Evolutionary conservation across 306 rosid genomes (phyloP).

Genomic region (Quercus dentata): DNA sequence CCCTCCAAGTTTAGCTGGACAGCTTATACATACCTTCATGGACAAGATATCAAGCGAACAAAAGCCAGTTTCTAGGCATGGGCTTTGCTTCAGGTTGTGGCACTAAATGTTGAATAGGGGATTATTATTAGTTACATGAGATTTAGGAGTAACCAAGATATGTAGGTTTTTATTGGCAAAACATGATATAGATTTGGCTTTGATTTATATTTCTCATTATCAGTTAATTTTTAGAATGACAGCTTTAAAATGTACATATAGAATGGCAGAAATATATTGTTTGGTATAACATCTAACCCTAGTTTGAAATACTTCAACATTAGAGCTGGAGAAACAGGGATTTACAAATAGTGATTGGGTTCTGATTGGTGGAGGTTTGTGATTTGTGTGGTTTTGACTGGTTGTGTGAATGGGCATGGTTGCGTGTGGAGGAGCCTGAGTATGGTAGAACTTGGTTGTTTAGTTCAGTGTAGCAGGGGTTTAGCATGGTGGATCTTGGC

Average conservation of each 20-base stretch:
- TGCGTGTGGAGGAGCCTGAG: too few relatives aligned
- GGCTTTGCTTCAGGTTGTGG: slow-evolving; percentile 36
- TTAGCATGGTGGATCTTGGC: too few relatives aligned
- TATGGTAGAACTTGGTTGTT: too few relatives aligned
- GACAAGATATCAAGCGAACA: slow-evolving; percentile 64
- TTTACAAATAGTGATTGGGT: too few relatives aligned
- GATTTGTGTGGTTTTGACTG: too few relatives aligned
- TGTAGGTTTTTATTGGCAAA: slow-evolving; percentile 18
- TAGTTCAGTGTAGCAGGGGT: too few relatives aligned
- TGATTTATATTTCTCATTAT: not conserved
- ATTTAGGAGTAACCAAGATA: slow-evolving; percentile 16
- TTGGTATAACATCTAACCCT: not conserved
- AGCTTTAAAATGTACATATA: not conserved
- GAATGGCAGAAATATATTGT: not conserved
- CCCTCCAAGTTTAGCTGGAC: slow-evolving; percentile 85
- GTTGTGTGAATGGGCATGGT: too few relatives aligned
- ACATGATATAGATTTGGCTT: not conserved
- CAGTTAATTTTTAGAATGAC: not conserved
- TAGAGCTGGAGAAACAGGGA: too few relatives aligned
- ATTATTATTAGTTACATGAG: slow-evolving; percentile 4
- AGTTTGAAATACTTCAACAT: too few relatives aligned
- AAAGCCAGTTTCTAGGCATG: slow-evolving; percentile 27
- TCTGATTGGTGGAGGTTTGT: too few relatives aligned
- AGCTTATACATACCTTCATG: slow-evolving; percentile 72
- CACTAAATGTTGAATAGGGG: slow-evolving; percentile 23